Base-by-base conservation (phyloP, 176 grass and related monocot genomes). In the Alopecurus myosuroides region DNA sequence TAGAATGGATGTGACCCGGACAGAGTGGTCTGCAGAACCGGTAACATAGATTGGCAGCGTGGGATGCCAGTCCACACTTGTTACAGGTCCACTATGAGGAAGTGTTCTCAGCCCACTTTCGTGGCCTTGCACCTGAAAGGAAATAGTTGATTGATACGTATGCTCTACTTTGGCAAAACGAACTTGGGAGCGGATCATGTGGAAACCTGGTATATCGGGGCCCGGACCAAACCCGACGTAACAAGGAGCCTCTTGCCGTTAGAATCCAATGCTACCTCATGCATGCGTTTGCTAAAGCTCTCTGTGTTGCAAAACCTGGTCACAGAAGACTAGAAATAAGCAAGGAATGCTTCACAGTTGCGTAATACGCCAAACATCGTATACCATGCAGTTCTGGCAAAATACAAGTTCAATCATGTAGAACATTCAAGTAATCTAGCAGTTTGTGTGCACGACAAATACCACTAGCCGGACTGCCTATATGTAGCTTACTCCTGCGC, bases 31-130 rank as follows among this genome's bases (percentile, higher is more conserved):
- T 28, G 91, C 89, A 62, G 96, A 92, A 33, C 96, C 96, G 25
- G 96, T 95, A 65, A 95, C 91, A 67, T 92, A 98, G n/a, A 95
- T 88, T 73, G 91, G 85, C 23, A 84, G 73, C 50, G 93, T 95
- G 29, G 93, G 93, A 64, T 98, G 96, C 96, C 96, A 95, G 85
- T 98, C 96, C 52, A 98, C 89, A 45, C 91, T 95, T 49, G 91
- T 95, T 74, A 98, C 84, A 81, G 82, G 72, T 34, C 79, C 90
- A 83, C 80, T 90, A 51, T 94, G 96, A 5, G 93, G 85, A 55
- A 98, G 80, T 23, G 93, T 95, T 79, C 88, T 92, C 52, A 92
- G 44, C 11, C 93, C 96, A 33, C 77, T 92, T 76, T 90, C 90
- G 63, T 92, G 91, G 10, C 91, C 93, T 86, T 95, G 96, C 70